Evolutionary conservation across 257 asterid genomes (phyloP), one percentile per base, ranked within the genome.

Genomic region (Linaria vulgaris): DNA sequence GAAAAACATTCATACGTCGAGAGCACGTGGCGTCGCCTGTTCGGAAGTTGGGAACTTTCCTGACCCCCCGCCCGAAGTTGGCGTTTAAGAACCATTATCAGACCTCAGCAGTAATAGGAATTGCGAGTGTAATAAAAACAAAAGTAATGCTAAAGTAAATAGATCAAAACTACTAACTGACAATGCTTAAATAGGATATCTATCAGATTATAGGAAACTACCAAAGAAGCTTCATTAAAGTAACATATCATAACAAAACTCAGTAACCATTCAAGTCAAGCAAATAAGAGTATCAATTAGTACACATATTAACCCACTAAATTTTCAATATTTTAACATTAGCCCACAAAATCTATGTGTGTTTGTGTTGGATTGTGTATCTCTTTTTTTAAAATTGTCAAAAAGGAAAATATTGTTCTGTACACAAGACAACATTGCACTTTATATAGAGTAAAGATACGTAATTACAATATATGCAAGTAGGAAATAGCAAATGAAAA

Each of bases 1-100:
- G n/a, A 0, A n/a, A 37, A 1, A 57, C 57, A 43, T 19, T n/a
- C n/a, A 69, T 57, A 76, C 94, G 41, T 37, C 7, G 82, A 56
- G 22, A 50, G 37, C 25, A 73, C 61, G 45, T 71, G 75, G 2
- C 67, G 63, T 62, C 84, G 87, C 68, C 77, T 72, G 66, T 38
- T 75, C 67, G 88, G 83, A 74, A 60, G 63, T 45, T 73, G 76
- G 69, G 86, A 80, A 27, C 79, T 72, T 39, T 67, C 96, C 76
- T 75, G 91, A 38, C 68, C 81, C 43, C 76, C 86, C 56, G 74
- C 83, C 58, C 74, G 50, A 16, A 73, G 66, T 27, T 64, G 72
- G 56, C 98, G 81, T 66, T 84, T 88, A 69, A 20, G 71, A 72
- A 77, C 85, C 97, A 88, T 88, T 80, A 34, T 52, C 16, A 22